Conservation (phyloP, 2,329 filamentous ascomycete genomes). For the Diaporthe australafricana region DNA sequence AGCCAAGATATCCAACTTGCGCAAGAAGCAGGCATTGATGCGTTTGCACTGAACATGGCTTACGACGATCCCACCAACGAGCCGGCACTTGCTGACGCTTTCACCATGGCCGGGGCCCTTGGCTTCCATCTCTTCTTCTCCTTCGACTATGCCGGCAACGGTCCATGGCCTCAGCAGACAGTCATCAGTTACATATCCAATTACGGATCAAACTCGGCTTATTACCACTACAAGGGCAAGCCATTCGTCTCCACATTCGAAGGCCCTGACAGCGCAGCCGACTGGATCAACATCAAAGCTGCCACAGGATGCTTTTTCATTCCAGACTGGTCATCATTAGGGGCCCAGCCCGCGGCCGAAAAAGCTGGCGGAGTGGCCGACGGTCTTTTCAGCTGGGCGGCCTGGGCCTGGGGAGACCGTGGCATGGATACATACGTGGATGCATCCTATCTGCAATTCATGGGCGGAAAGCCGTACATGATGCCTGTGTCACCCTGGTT, state of each 20-base stretch:
- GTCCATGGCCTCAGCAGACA: slow-evolving; percentile 42
- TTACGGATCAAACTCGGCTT: slow-evolving; percentile 41
- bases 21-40: slow-evolving; percentile 50
- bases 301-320: slow-evolving; percentile 53
- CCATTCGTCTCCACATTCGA: slow-evolving; percentile 65
- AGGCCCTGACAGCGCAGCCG: slow-evolving; percentile 52
- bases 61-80: slow-evolving; percentile 27
- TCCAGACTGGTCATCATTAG: slow-evolving; percentile 58
- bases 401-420: slow-evolving; percentile 48
- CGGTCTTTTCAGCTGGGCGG: slow-evolving; percentile 52
- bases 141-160: slow-evolving; percentile 52
- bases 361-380: slow-evolving; percentile 41
- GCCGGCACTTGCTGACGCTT: slow-evolving; percentile 41
- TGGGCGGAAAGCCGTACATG: slow-evolving; percentile 56
- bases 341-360: slow-evolving; percentile 42
- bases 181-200: slow-evolving; percentile 44
- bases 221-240: slow-evolving; percentile 44
- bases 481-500: slow-evolving; percentile 70
- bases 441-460: slow-evolving; percentile 45
- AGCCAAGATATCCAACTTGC: slow-evolving; percentile 47
- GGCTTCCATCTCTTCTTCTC: slow-evolving; percentile 53
- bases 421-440: slow-evolving; percentile 48
- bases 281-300: slow-evolving; percentile 57
- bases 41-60: slow-evolving; percentile 51
- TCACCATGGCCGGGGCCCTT: slow-evolving; percentile 40